These are phyloP conservation scores for Histomonas meleagridis DNA, from an alignment of 208 protist species.

Conservation along the genomic window DNA sequence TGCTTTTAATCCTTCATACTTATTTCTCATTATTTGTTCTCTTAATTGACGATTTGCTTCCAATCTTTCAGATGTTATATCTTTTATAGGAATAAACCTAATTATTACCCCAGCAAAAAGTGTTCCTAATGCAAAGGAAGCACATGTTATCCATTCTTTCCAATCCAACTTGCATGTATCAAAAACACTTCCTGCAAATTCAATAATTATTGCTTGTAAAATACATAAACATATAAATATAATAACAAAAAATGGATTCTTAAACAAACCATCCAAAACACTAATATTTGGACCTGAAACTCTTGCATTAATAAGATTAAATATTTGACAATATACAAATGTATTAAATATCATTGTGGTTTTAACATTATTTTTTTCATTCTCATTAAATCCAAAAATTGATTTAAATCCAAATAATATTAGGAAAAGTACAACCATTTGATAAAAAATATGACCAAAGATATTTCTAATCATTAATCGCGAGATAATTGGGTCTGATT, in stretches of 20 bases:
- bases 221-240: neutral
- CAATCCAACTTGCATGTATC: neutral
- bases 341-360: slow-evolving; percentile 47
- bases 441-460: slow-evolving; percentile 54
- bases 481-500: slow-evolving; percentile 58
- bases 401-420: neutral
- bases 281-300: neutral
- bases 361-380: neutral
- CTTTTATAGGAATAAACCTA: neutral
- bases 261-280: neutral
- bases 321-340: slow-evolving; percentile 48
- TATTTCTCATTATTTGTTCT: too few species aligned
- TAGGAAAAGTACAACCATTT: slow-evolving; percentile 51
- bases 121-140: neutral
- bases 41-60: neutral
- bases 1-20: neutral
- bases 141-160: neutral
- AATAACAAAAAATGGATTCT: neutral
- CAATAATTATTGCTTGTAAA: neutral
- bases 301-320: slow-evolving; percentile 48
- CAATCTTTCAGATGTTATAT: neutral
- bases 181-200: neutral
- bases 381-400: neutral
- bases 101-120: neutral
- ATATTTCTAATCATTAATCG: slow-evolving; percentile 67